Conservation (phyloP, 2,329 filamentous ascomycete genomes). For the Aspergillus tanneri region DNA sequence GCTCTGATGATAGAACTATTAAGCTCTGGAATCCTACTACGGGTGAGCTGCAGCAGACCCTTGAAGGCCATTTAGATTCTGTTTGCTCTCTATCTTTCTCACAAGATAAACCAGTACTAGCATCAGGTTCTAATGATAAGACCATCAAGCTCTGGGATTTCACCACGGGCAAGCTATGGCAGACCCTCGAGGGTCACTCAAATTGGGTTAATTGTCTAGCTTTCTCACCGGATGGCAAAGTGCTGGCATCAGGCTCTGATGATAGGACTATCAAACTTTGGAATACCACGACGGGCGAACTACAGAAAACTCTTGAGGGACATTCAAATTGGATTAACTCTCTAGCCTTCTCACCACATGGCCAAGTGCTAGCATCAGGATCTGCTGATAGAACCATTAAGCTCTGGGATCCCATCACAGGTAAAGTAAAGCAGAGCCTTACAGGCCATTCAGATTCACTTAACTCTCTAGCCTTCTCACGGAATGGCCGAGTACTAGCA, state of each 20-base stretch:
- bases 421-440: neutral
- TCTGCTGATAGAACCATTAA: slow-evolving; percentile 4
- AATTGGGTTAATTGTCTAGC: too few relatives aligned
- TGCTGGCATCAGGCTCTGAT: too few relatives aligned
- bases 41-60: too few relatives aligned
- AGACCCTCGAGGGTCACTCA: too few relatives aligned
- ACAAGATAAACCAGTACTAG: slow-evolving; percentile 16
- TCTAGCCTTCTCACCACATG: slow-evolving; percentile 13
- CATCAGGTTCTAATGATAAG: slow-evolving; percentile 15
- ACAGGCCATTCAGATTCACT: slow-evolving; percentile 5
- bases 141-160: slow-evolving; percentile 15
- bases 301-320: slow-evolving; percentile 2
- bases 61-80: slow-evolving; percentile 11
- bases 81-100: slow-evolving; percentile 20
- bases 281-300: slow-evolving; percentile 10
- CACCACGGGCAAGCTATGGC: slow-evolving; percentile 9
- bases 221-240: too few relatives aligned
- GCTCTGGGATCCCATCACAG: slow-evolving; percentile 8
- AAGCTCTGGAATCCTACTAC: too few relatives aligned
- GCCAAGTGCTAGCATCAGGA: slow-evolving; percentile 8
- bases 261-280: slow-evolving; percentile 18
- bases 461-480: slow-evolving; percentile 14
- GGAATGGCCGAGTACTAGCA: neutral
- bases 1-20: neutral
- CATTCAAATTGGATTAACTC: neutral